Evolutionary conservation across 768 basidiomycete genomes (phyloP).

Genomic region (Xerocomellus dryophilus): DNA sequence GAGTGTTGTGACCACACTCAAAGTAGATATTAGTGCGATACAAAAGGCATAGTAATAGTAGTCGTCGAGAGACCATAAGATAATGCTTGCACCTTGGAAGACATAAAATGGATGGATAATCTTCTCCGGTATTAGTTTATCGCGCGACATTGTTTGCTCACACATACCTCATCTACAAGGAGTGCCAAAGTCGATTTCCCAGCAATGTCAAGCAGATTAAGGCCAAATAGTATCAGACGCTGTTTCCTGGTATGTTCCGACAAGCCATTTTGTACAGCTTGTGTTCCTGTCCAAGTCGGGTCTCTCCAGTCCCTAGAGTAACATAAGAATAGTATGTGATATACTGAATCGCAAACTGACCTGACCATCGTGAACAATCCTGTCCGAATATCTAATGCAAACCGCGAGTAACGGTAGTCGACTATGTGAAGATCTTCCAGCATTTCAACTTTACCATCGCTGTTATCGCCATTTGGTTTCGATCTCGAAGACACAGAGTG

Average conservation of each 20-base stretch:
- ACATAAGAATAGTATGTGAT: conserved; percentile 6
- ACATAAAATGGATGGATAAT: conserved; percentile 98
- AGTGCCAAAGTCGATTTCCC: conserved; percentile 77
- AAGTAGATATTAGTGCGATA: conserved; percentile 84
- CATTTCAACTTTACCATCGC: conserved; percentile 32
- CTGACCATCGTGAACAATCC: conserved; percentile 81
- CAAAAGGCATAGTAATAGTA: conserved; percentile 98
- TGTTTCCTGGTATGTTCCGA: conserved; percentile 53
- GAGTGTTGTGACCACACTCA: conserved; percentile 82
- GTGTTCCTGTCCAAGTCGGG: conserved; percentile 61
- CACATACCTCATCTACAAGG: conserved; percentile 81
- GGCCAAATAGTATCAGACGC: conserved; percentile 71
- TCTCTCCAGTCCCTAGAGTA: conserved; percentile 84
- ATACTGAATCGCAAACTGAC: conserved; percentile 38
- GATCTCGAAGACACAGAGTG: conserved; percentile 24
- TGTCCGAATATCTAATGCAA: conserved; percentile 78
- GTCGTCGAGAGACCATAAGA: conserved; percentile 91
- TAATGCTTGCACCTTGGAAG: conserved; percentile 94
- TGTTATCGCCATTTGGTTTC: conserved; percentile 33
- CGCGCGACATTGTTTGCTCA: neutral
- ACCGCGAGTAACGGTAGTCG: conserved; percentile 92
- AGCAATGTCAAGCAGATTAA: conserved; percentile 86
- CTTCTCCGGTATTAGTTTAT: conserved; percentile 34
- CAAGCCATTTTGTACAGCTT: conserved; percentile 64
- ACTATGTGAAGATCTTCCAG: conserved; percentile 61